Base-by-base conservation (phyloP, 495 filamentous ascomycete genomes). In the Recurvomyces mirabilis region DNA sequence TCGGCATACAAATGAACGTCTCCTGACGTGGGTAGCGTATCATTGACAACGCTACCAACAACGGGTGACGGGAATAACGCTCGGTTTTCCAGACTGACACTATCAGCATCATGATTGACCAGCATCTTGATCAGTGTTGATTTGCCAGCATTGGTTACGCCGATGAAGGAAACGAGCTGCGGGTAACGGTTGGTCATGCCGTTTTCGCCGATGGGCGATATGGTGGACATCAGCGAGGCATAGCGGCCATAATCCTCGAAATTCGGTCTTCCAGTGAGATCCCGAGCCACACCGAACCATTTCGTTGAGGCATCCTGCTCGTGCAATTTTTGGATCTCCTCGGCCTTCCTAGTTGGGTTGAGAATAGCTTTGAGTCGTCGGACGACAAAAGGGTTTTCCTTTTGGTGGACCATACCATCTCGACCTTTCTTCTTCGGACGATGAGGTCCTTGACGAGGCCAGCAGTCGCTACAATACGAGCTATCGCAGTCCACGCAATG, bases 1-100 rank as follows among this genome's bases (percentile, higher is more conserved):
- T 82, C 77, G 0, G 67, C 57, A 41, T 80, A 82, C 11, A 81
- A 62, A 58, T 82, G 77, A 18, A 81, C 77, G 52, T 78, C 73
- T 10, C 65, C 76, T 4, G 75, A 77, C 4, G 75, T 79, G 0
- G 77, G 71, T n/a, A 67, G 48, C 9, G 49, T 38, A 23, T 65
- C 60, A 20, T 71, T 65, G 33, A 64, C 60, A 37, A 60, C 39
- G 25, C 56, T 53, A 17, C 65, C 65, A 29, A 67, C 61, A 3
- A 67, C 62, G 4, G 64, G 64, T 12, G 54, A 49, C 19, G 51
- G 42, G 36, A 62, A 57, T 30, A 24, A 34, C 6, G 34, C 25
- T 20, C 28, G 19, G 22, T 37, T 51, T 9, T 28, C 32, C 10
- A 37, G 5, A 22, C 26, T 29, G 21, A 29, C 15, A 25, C n/a